Evolutionary conservation across 176 grass and related monocot species (phyloP).

Genomic region (Urochloa ruziziensis): DNA sequence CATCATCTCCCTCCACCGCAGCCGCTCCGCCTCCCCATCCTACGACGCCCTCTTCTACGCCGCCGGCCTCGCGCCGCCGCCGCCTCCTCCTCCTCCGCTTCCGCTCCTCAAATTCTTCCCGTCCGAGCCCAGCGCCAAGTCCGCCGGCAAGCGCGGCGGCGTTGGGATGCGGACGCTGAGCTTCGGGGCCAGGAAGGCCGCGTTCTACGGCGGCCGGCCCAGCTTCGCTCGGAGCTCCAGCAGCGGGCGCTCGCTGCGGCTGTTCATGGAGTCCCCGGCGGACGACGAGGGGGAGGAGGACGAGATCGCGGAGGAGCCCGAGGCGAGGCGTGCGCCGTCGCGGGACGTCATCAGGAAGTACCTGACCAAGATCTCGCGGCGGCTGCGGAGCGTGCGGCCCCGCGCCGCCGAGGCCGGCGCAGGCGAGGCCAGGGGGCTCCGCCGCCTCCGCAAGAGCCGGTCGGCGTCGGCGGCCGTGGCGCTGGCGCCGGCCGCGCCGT

Average conservation of each 20-base stretch:
- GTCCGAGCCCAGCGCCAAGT: background rate
- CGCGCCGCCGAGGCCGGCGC: background rate
- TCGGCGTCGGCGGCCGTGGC: constrained; percentile 55
- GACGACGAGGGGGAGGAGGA: background rate
- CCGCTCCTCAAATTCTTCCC: constrained; percentile 5
- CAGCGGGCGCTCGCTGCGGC: constrained; percentile 32
- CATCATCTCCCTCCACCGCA: constrained; percentile 41
- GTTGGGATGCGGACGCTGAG: constrained; percentile 39
- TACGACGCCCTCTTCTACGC: constrained; percentile 36
- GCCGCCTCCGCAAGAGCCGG: constrained; percentile 55
- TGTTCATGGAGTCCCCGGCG: constrained; percentile 26
- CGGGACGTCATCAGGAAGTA: constrained; percentile 52
- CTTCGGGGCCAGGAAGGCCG: constrained; percentile 39
- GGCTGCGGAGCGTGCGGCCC: constrained; percentile 18
- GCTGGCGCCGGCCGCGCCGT: background rate
- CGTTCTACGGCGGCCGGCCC: constrained; percentile 39
- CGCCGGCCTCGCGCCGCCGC: background rate
- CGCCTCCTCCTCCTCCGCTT: background rate
- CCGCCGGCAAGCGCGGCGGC: background rate
- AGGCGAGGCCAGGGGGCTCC: constrained; percentile 7
- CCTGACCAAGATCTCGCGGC: constrained; percentile 67
- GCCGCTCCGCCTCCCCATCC: constrained; percentile 34
- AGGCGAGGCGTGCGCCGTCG: background rate
- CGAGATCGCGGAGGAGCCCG: background rate
- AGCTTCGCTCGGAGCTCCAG: constrained; percentile 36